phyloP scores from a whole-genome alignment of 768 basidiomycete genomes.

The Porphyrellus cyaneotinctus region DNA sequence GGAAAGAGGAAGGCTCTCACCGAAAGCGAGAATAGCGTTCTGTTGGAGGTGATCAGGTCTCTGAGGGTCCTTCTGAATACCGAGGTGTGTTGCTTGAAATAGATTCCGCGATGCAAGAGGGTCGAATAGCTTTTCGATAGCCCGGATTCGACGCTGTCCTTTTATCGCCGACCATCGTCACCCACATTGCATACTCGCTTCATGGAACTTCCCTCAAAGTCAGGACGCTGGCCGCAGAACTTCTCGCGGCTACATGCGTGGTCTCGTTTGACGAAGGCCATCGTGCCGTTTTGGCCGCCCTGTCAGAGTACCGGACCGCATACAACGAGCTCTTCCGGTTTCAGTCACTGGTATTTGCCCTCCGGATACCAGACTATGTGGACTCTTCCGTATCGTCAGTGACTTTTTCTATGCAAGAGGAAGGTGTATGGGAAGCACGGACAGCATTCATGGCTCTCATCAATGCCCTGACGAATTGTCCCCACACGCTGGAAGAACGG shows the following conservation, averaged over 20 bases:
- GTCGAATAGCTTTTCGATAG: slow-evolving; percentile 35
- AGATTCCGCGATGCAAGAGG: neutral
- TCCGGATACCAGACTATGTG: slow-evolving; percentile 50
- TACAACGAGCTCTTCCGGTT: slow-evolving; percentile 78
- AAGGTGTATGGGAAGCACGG: slow-evolving; percentile 78
- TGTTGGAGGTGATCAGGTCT: slow-evolving; percentile 76
- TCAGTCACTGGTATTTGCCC: slow-evolving; percentile 61
- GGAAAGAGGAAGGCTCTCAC: slow-evolving; percentile 56
- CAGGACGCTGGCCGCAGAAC: slow-evolving; percentile 64
- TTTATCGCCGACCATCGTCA: slow-evolving; percentile 58
- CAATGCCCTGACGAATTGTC: slow-evolving; percentile 67
- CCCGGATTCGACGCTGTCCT: slow-evolving; percentile 69
- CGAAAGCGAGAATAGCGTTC: slow-evolving; percentile 63
- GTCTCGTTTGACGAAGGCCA: slow-evolving; percentile 69
- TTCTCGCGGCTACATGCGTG: slow-evolving; percentile 81
- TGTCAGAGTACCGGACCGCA: slow-evolving; percentile 75
- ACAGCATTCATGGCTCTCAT: slow-evolving; percentile 71
- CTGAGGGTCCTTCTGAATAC: slow-evolving; percentile 82
- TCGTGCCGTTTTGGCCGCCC: slow-evolving; percentile 65
- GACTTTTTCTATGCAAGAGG: slow-evolving; percentile 49
- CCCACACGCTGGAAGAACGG: slow-evolving; percentile 74
- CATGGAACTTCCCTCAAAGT: slow-evolving; percentile 64
- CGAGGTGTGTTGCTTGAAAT: slow-evolving; percentile 45
- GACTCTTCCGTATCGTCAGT: slow-evolving; percentile 31
- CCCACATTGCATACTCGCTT: slow-evolving; percentile 69